Percentiles rank a stretch among this genome's conserved stretches.
phyloP scores from a whole-genome alignment of 257 asterid genomes.

The Knoxia roxburghii region DNA sequence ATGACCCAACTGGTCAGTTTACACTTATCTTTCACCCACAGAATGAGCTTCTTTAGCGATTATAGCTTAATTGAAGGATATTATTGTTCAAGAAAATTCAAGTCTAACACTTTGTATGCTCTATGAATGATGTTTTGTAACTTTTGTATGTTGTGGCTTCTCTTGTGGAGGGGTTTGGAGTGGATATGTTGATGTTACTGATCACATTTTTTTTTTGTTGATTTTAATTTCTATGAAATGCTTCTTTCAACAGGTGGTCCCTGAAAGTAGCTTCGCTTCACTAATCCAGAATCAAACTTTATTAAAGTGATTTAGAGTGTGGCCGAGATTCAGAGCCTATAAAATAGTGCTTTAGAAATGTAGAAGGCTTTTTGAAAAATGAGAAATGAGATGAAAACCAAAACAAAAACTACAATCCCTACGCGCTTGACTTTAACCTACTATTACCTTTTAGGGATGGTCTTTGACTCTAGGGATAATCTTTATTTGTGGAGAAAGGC shows the following conservation, averaged over 20 bases:
- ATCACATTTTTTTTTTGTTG: background rate
- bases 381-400: too few relatives aligned
- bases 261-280: background rate
- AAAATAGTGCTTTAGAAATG: too few relatives aligned
- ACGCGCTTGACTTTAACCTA: too few relatives aligned
- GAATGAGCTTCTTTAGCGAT: background rate
- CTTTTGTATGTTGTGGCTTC: background rate
- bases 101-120: background rate
- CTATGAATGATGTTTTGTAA: background rate
- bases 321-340: too few relatives aligned
- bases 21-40: background rate
- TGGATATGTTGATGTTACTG: background rate
- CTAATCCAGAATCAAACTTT: background rate
- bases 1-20: background rate
- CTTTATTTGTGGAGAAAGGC: too few relatives aligned
- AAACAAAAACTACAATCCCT: too few relatives aligned
- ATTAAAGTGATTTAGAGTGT: background rate
- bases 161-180: background rate
- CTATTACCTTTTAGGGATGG: too few relatives aligned
- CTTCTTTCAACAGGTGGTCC: background rate
- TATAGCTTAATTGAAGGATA: background rate
- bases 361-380: too few relatives aligned
- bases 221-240: background rate
- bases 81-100: background rate
- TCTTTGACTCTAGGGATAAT: too few relatives aligned